These are phyloP conservation scores for Areca catechu DNA, from an alignment of 176 grass and related monocot species.

Conservation along the genomic window DNA sequence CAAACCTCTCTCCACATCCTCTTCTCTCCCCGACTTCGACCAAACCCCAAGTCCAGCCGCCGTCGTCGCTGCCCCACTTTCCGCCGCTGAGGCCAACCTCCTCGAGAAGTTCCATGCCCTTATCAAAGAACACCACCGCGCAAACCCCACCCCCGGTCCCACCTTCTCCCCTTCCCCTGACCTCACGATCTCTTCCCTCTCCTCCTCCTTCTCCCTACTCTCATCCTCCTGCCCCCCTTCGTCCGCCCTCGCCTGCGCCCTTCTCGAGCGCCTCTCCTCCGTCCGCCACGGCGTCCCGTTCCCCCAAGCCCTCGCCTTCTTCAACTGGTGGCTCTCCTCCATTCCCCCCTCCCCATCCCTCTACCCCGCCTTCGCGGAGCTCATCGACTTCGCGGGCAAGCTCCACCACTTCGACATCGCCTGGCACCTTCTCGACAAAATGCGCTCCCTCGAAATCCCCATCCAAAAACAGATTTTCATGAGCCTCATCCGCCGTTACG, in stretches of 20 bases:
- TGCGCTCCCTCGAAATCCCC: conserved; percentile 40
- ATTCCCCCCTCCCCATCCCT: conserved; percentile 9
- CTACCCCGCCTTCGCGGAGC: conserved; percentile 29
- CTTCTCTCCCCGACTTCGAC: neutral
- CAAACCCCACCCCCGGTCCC: conserved; percentile 18
- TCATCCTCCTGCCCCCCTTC: conserved; percentile 7
- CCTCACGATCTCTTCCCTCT: conserved; percentile 24
- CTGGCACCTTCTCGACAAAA: conserved; percentile 81
- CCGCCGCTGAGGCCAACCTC: conserved; percentile 41
- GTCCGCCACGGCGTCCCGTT: conserved; percentile 63
- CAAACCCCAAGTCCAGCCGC: neutral
- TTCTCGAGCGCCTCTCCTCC: conserved; percentile 47
- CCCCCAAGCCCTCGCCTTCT: conserved; percentile 53
- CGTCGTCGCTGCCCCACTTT: conserved; percentile 5
- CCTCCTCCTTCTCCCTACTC: neutral
- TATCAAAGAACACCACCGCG: conserved; percentile 54
- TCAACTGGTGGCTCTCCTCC: conserved; percentile 43
- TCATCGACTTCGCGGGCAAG: conserved; percentile 66
- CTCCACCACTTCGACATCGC: conserved; percentile 57
- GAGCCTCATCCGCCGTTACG: conserved; percentile 50
- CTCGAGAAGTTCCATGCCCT: conserved; percentile 52
- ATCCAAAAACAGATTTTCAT: conserved; percentile 41
- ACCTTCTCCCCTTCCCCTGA: conserved; percentile 23
- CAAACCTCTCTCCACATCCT: conserved; percentile 22
- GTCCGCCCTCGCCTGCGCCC: conserved; percentile 27